Evolutionary conservation across 805 yeast species (phyloP), one percentile per base, ranked within the genome.

Genomic region (Dipodascopsis uninucleata): DNA sequence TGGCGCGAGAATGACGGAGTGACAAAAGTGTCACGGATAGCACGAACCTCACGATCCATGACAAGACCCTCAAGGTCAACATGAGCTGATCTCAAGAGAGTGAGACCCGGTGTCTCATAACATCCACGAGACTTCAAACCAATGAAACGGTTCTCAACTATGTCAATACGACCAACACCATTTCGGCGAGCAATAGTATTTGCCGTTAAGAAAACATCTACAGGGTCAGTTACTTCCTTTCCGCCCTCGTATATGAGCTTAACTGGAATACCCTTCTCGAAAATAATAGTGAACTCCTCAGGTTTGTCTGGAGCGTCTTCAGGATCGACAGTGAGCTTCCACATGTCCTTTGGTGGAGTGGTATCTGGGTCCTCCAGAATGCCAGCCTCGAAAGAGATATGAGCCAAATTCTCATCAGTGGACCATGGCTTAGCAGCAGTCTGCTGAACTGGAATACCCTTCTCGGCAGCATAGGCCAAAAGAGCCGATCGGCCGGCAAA

Each of bases 351-450:
- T 71, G 98, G 98, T 56, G 98, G 98, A 41, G 98, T 93, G 60
- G 90, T 81, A 69, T 93, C 85, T 65, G 99, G 99, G 72, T 93
- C 96, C 74, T 93, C 99, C 63, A 93, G 79, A 59, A 93, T 93
- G 71, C 99, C 99, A 55, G 99, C 99, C 76, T 93, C 99, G 68
- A 85, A 93, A 31, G 97, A 90, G 68, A 93, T 93, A 71, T 93
- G 99, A 36, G 97, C 98, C 80, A 90, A 74, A 78, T 93, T 93
- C 75, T 93, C 99, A 68, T 93, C 99, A 47, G 98, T 93, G 28
- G 97, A 89, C 99, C 99, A 93, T 60, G 99, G 99, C 76, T 93
- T 93, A 56, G 97, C 87, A 71, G 88, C 88, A 58, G 99, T 93
- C 75, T 93, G 99, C 39, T 94, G 75, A 47, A 93, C 99, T 55